A percentile compares a stretch with the other conserved stretches of the same genome.
Conservation (phyloP, 495 filamentous ascomycete species). For the Aspergillus indologenus region DNA sequence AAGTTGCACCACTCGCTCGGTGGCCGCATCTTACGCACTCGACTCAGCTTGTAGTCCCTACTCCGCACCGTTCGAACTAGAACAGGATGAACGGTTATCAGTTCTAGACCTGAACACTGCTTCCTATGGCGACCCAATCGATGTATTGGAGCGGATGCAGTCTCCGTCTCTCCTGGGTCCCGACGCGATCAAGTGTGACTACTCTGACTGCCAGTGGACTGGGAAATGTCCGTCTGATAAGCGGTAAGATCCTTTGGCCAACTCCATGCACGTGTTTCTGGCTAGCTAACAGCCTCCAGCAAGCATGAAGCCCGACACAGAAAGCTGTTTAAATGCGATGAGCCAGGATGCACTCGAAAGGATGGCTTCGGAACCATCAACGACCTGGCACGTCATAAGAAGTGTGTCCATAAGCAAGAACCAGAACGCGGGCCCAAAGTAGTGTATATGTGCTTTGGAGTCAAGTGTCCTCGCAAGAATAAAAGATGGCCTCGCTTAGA, state of each 20-base stretch:
- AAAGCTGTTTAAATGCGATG: conserved; percentile 67
- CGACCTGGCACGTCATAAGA: conserved; percentile 71
- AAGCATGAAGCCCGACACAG: conserved; percentile 79
- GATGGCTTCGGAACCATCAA: conserved; percentile 80
- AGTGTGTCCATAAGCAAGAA: conserved; percentile 61
- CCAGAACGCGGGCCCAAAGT: conserved; percentile 52
- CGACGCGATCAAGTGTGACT: conserved; percentile 32
- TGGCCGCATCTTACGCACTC: conserved; percentile 30
- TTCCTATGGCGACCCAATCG: conserved; percentile 10
- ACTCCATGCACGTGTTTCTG: not conserved
- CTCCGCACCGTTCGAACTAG: conserved; percentile 25
- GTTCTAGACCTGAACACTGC: conserved; percentile 13
- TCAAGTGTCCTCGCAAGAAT: conserved; percentile 58
- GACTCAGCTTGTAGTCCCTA: conserved; percentile 33
- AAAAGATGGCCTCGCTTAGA: conserved; percentile 88
- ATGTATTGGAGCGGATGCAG: conserved; percentile 16
- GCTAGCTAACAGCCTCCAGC: conserved; percentile 40
- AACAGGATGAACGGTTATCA: conserved; percentile 20
- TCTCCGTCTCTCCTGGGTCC: conserved; percentile 23
- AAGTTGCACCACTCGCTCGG: conserved; percentile 46
- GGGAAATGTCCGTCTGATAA: conserved; percentile 45
- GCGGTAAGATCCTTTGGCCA: conserved; percentile 20
- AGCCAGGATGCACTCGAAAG: conserved; percentile 54
- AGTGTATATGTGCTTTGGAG: conserved; percentile 65
- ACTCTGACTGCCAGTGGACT: conserved; percentile 35